Conservation (phyloP, 768 basidiomycete genomes). For the Pleurotus eryngii region DNA sequence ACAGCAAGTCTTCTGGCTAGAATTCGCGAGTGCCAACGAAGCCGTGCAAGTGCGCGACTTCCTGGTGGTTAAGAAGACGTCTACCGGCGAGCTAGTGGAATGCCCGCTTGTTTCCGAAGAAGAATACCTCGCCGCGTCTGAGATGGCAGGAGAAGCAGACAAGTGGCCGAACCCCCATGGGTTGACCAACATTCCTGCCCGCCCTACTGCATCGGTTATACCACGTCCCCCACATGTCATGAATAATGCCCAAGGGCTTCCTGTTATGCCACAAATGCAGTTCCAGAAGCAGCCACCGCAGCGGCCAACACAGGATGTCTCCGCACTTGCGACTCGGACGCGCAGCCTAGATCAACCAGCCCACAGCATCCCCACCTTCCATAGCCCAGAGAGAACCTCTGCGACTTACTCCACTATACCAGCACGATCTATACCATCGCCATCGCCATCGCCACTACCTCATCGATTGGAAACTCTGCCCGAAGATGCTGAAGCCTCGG, state of each 20-base stretch:
- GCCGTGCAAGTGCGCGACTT: constrained; percentile 2
- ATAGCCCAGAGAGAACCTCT: not conserved
- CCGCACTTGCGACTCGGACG: not conserved
- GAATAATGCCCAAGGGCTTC: not conserved
- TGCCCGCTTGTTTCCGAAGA: constrained; percentile 5
- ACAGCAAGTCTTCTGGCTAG: constrained; percentile 7
- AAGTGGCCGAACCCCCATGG: constrained; percentile 8
- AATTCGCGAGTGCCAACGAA: constrained; percentile 1
- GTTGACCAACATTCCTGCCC: constrained; percentile 1
- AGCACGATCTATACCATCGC: not conserved
- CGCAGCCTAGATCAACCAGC: not conserved
- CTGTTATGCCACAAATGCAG: not conserved
- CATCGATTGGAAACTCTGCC: constrained; percentile 1
- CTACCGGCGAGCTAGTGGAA: constrained; percentile 4
- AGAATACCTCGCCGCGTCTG: not conserved
- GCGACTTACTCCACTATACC: not conserved
- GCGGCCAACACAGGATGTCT: not conserved
- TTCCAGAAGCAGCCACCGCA: not conserved
- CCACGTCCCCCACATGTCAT: not conserved
- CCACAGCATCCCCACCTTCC: not conserved
- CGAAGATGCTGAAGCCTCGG: constrained; percentile 6
- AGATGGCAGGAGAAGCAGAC: not conserved
- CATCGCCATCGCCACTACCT: not conserved
- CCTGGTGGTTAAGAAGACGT: constrained; percentile 4
- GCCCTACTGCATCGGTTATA: not conserved